Conservation (phyloP, 2,329 filamentous ascomycete species). For the Scedosporium dehoogii region DNA sequence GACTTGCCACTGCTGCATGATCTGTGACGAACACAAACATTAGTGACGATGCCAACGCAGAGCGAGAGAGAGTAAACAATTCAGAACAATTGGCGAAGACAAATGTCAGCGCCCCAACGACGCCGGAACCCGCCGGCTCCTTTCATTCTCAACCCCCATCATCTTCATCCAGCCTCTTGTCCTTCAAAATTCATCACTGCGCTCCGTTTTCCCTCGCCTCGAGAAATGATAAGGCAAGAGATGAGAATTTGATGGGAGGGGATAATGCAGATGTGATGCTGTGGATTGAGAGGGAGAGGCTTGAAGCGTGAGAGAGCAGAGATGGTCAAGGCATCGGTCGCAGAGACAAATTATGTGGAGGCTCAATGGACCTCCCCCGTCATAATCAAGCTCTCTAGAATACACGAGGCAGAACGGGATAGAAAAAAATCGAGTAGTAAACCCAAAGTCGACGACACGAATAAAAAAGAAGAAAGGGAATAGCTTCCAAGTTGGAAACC, state of each 20-base stretch:
- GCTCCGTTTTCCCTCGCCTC: too few relatives aligned
- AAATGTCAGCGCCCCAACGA: not conserved
- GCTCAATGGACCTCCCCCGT: not conserved
- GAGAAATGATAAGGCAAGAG: too few relatives aligned
- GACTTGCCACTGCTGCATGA: conserved; percentile 54
- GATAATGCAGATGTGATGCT: too few relatives aligned
- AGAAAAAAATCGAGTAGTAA: too few relatives aligned
- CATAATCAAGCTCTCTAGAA: too few relatives aligned
- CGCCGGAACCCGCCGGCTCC: conserved; percentile 1
- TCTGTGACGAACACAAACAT: conserved; percentile 24
- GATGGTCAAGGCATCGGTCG: not conserved
- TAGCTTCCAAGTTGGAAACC: not conserved
- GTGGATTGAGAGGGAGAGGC: not conserved
- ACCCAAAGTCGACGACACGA: not conserved
- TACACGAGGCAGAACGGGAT: too few relatives aligned
- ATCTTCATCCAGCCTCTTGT: not conserved
- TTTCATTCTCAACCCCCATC: not conserved
- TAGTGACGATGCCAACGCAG: conserved; percentile 6
- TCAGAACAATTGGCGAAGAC: not conserved
- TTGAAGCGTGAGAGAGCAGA: not conserved
- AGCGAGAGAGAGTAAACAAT: not conserved
- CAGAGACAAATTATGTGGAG: not conserved
- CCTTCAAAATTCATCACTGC: too few relatives aligned
- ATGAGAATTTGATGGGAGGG: too few relatives aligned
- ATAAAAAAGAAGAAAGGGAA: not conserved